Evolutionary conservation across 2,329 filamentous ascomycete species (phyloP), one percentile per base, ranked within the genome.

Genomic region (Thermomyces lanuginosus): DNA sequence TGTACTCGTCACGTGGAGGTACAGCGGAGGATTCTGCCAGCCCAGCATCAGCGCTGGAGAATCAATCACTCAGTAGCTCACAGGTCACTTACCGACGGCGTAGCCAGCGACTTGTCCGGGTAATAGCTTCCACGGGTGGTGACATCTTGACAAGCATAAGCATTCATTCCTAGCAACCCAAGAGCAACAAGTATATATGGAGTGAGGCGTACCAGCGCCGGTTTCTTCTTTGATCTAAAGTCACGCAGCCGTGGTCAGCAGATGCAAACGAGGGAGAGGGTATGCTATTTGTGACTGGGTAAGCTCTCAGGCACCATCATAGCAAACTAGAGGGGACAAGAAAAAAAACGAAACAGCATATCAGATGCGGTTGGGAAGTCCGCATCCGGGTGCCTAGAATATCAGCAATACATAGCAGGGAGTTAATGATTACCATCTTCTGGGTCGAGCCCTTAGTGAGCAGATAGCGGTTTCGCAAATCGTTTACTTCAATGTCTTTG

Each of bases 191-290:
- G 51, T 55, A 56, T 51, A 42, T 39, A 42, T 41, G 41, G 44
- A 44, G 34, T 44, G 54, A 53, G 64, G 72, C 84, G 75, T 98
- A 98, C 89, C 89, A 69, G 89, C 86, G 69, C 89, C 89, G 75
- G 86, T 95, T 49, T 93, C 82, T 65, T 93, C 86, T 76, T 92
- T 92, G 49, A 98, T 98, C 89, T 98, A 84, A 47, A 79, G 60
- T 72, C 74, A 89, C 70, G 73, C 67, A 76, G 60, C 60, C 61
- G 67, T 75, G 72, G 84, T 93, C 73, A 95, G 84, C 82, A 89
- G 72, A 73, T 81, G 79, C 71, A 75, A 80, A 72, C 72, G 72
- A 75, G 70, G 67, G 63, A 54, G 55, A 43, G 41, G 35, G 46
- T 34, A 53, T 57, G 70, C 73, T 77, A 69, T 66, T 44, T 30